Evolutionary conservation across 805 yeast genomes (phyloP).

Genomic region (Lachancea fermentati): DNA sequence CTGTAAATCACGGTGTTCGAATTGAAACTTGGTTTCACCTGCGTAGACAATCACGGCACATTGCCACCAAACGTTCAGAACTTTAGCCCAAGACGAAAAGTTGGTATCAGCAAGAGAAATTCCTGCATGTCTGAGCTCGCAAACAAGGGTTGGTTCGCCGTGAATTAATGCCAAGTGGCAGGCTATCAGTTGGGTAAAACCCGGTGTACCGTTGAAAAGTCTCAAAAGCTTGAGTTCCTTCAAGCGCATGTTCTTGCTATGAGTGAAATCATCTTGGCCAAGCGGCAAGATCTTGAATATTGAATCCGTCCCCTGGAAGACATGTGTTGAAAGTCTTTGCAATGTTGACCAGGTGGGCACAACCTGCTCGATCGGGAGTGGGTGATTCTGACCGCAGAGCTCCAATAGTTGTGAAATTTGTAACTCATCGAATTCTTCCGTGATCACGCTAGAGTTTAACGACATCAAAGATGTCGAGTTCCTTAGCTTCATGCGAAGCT

Average conservation of each 20-base stretch:
- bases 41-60: conserved; percentile 42
- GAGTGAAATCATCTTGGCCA: conserved; percentile 10
- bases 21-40: conserved; percentile 47
- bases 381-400: conserved; percentile 16
- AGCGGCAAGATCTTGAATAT: conserved; percentile 11
- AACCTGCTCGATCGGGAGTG: conserved; percentile 3
- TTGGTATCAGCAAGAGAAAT: conserved; percentile 14
- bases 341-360: conserved; percentile 5
- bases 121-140: conserved; percentile 29
- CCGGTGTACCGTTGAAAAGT: conserved; percentile 26
- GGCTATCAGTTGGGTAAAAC: conserved; percentile 17
- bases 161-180: conserved; percentile 6
- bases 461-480: conserved; percentile 34
- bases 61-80: conserved; percentile 46
- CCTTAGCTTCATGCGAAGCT: conserved; percentile 46
- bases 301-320: conserved; percentile 1
- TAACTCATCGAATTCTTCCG: conserved; percentile 24
- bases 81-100: conserved; percentile 21
- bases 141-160: conserved; percentile 7
- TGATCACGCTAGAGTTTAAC: conserved; percentile 17
- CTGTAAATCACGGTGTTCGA: conserved; percentile 70
- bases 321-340: conserved; percentile 4
- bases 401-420: conserved; percentile 22
- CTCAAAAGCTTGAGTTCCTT: conserved; percentile 25
- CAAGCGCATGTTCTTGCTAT: conserved; percentile 16